phyloP scores from a whole-genome alignment of 2,329 filamentous ascomycete species.

The Coniochaeta sp. region DNA sequence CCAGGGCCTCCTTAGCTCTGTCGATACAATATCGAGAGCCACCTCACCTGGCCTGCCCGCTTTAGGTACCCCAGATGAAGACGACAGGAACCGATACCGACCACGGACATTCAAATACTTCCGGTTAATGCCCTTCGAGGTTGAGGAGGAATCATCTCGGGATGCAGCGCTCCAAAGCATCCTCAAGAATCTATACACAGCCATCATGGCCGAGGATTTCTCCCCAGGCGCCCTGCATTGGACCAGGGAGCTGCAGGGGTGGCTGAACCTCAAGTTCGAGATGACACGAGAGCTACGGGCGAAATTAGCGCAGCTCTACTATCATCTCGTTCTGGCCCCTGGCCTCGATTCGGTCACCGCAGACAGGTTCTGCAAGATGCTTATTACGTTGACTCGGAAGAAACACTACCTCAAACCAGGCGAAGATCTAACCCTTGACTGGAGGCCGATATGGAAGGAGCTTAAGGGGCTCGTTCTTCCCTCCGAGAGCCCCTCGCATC shows the following conservation, averaged over 20 bases:
- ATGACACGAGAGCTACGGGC: conserved; percentile 78
- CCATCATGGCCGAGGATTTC: conserved; percentile 88
- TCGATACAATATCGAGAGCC: conserved; percentile 72
- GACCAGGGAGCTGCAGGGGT: conserved; percentile 92
- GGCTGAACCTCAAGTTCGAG: conserved; percentile 96
- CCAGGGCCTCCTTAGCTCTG: conserved; percentile 31
- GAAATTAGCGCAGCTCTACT: conserved; percentile 84
- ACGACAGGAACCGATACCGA: conserved; percentile 60
- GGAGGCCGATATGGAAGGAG: conserved; percentile 88
- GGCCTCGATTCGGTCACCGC: conserved; percentile 75
- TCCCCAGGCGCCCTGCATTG: conserved; percentile 89
- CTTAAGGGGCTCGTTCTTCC: conserved; percentile 86
- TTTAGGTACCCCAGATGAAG: conserved; percentile 36
- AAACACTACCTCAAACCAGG: conserved; percentile 91
- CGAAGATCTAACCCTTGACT: conserved; percentile 86
- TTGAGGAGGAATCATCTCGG: conserved; percentile 72
- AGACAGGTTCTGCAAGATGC: conserved; percentile 94
- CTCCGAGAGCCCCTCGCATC: conserved; percentile 65
- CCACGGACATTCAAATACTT: conserved; percentile 93
- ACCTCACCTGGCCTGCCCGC: conserved; percentile 70
- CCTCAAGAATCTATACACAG: conserved; percentile 86
- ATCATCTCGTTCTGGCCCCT: conserved; percentile 84
- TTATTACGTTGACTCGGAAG: conserved; percentile 88
- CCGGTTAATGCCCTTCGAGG: conserved; percentile 77
- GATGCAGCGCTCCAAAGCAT: conserved; percentile 79